Percentiles rank a stretch among this genome's conserved stretches.
Evolutionary conservation across 495 filamentous ascomycete species (phyloP).

Genomic region (Podospora fimiseda): DNA sequence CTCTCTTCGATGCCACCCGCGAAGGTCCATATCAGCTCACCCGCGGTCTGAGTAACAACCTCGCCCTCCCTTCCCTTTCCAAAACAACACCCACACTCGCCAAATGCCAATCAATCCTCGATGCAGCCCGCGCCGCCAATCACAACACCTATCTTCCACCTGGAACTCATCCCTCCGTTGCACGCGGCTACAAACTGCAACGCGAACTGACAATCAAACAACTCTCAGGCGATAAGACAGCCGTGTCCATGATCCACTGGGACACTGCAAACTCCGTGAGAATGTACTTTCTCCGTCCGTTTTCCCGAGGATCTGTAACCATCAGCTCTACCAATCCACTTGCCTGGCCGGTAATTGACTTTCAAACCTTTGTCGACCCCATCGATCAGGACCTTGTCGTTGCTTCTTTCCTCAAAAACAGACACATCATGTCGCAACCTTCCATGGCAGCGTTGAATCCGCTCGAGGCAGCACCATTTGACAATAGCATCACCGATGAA

Average conservation of each 20-base stretch:
- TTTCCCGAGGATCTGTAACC: slow-evolving; percentile 37
- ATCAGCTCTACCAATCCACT: slow-evolving; percentile 35
- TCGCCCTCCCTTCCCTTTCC: slow-evolving; percentile 28
- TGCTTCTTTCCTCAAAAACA: slow-evolving; percentile 28
- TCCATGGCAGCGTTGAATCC: slow-evolving; percentile 35
- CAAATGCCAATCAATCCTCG: slow-evolving; percentile 25
- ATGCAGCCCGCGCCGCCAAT: slow-evolving; percentile 21
- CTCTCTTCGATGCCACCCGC: neutral
- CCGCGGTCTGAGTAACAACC: slow-evolving; percentile 10
- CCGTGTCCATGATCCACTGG: slow-evolving; percentile 29
- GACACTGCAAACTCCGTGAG: slow-evolving; percentile 26
- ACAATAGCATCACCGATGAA: slow-evolving; percentile 18
- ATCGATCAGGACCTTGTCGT: slow-evolving; percentile 26
- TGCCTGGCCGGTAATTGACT: slow-evolving; percentile 26
- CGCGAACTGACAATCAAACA: slow-evolving; percentile 25
- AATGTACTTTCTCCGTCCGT: slow-evolving; percentile 34
- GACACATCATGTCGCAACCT: slow-evolving; percentile 36
- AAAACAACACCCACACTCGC: slow-evolving; percentile 18
- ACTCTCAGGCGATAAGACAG: slow-evolving; percentile 16
- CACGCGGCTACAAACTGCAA: slow-evolving; percentile 29
- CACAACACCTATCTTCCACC: slow-evolving; percentile 31
- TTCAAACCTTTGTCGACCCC: slow-evolving; percentile 31
- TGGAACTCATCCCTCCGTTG: slow-evolving; percentile 30
- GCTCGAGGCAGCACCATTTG: slow-evolving; percentile 26
- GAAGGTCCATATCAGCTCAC: slow-evolving; percentile 1